Conservation (phyloP, 495 filamentous ascomycete genomes). For the Copromyces sp. region DNA sequence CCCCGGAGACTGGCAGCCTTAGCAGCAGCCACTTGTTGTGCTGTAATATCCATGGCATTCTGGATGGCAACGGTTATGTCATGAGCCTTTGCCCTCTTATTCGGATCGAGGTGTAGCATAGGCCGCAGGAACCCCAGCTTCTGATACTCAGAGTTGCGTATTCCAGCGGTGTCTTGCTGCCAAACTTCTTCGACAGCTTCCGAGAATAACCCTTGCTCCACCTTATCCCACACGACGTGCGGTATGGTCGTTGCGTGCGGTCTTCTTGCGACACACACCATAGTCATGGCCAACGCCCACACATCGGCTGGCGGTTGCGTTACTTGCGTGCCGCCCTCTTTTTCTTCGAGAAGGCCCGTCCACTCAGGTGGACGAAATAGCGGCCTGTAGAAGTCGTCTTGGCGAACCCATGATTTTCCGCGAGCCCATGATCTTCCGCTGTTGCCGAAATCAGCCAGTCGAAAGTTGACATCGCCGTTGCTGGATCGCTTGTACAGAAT, state of each 20-base stretch:
- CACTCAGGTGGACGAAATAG: not conserved
- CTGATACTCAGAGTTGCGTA: not conserved
- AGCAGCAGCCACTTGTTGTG: not conserved
- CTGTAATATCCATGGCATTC: not conserved
- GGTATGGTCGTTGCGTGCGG: not conserved
- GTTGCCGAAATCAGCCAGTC: not conserved
- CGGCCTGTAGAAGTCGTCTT: not conserved
- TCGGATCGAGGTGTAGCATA: not conserved
- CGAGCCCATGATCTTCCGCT: not conserved
- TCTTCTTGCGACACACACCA: not conserved
- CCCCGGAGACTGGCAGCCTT: not conserved
- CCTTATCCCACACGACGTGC: not conserved
- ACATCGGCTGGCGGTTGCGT: not conserved
- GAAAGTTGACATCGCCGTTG: not conserved
- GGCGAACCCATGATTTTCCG: not conserved
- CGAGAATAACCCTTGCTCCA: not conserved
- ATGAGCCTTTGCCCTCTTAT: not conserved
- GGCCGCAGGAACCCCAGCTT: not conserved
- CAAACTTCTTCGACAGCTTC: not conserved
- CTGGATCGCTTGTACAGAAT: not conserved
- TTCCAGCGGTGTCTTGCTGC: not conserved
- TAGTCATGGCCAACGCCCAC: not conserved
- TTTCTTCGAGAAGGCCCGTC: not conserved
- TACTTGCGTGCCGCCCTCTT: not conserved
- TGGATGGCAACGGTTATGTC: not conserved